Conservation (phyloP, 108 stramenopile species). For the Seminavis robusta region DNA sequence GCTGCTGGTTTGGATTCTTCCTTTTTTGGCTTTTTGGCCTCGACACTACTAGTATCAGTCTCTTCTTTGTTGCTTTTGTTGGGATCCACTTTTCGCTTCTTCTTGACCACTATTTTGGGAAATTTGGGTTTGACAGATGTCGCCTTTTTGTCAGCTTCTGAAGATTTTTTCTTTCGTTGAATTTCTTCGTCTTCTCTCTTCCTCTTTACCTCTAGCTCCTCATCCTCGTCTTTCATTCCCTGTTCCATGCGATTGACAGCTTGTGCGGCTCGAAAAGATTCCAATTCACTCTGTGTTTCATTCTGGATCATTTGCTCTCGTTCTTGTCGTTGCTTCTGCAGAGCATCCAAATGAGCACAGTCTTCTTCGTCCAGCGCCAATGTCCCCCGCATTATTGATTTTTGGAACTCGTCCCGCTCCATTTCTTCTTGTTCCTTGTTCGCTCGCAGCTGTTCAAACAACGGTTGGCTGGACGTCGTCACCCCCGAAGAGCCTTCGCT, state of each 20-base stretch:
- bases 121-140: not conserved
- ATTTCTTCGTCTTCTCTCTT: not conserved
- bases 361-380: slow-evolving; percentile 78
- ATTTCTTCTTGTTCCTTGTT: slow-evolving; percentile 75
- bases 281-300: slow-evolving; percentile 58
- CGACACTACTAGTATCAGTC: slow-evolving; percentile 5
- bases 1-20: slow-evolving; percentile 33
- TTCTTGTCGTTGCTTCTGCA: slow-evolving; percentile 46
- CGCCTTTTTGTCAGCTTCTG: not conserved
- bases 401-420: slow-evolving; percentile 57
- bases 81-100: slow-evolving; percentile 13
- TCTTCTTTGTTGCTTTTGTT: not conserved
- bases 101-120: slow-evolving; percentile 26
- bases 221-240: slow-evolving; percentile 12
- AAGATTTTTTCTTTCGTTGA: not conserved
- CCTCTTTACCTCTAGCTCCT: slow-evolving; percentile 1
- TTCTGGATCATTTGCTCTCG: slow-evolving; percentile 37
- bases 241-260: slow-evolving; percentile 26
- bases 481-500: slow-evolving; percentile 25
- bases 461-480: slow-evolving; percentile 57
- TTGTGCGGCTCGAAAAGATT: slow-evolving; percentile 66
- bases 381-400: slow-evolving; percentile 66
- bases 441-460: slow-evolving; percentile 82
- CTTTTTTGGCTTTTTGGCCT: slow-evolving; percentile 3
- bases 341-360: slow-evolving; percentile 68